Base-by-base conservation (phyloP, 2,329 filamentous ascomycete species). In the Pyricularia grisea region DNA sequence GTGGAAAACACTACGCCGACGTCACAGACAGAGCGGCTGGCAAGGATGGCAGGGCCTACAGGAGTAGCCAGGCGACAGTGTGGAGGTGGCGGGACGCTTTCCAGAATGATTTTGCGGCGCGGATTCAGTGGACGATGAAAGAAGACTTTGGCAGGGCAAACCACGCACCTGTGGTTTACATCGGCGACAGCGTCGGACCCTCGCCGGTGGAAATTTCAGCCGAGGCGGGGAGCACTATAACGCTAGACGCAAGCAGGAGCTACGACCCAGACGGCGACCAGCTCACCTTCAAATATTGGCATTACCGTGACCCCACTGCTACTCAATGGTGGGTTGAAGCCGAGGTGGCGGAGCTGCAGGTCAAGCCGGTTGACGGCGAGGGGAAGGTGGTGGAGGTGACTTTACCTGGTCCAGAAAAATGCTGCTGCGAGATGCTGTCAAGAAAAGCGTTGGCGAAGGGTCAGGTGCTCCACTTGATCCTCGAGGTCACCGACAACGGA, bases 31-130 rank as follows among this genome's bases (percentile, higher is more conserved):
- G 71, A 1, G 78, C 78, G 5, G 68, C 75, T n/a, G 79, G 79
- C 3, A 28, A 70, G 14, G 73, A 80, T 69, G 76, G 77, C 4
- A 72, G 74, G 33, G 74, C 67, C 2, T 75, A 76, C 69, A 73
- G 73, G 42, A 76, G 75, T 55, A 84, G 82, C 66, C 80, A 84
- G 27, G 82, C 82, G 2, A 83, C 81, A 0, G 81, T 85, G 36
- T 85, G 84, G 83, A 76, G 83, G n/a, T 86, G 83, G 84, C 74
- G 83, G 17, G 76, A 81, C 68, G 82, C 83, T 0, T 85, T 81
- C 69, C 83, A 85, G 73, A 80, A 81, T 66, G 83, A 85, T 68
- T 73, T 73, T 66, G 72, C 72, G 6, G 71, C 71, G 0, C 68
- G 72, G 4, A 72, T 73, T 61, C 69, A 68, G 69, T 73, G 72